A percentile compares a stretch with the other conserved stretches of the same genome.
phyloP scores from a whole-genome alignment of 768 basidiomycete genomes.

The Tricholoma hemisulphureum region DNA sequence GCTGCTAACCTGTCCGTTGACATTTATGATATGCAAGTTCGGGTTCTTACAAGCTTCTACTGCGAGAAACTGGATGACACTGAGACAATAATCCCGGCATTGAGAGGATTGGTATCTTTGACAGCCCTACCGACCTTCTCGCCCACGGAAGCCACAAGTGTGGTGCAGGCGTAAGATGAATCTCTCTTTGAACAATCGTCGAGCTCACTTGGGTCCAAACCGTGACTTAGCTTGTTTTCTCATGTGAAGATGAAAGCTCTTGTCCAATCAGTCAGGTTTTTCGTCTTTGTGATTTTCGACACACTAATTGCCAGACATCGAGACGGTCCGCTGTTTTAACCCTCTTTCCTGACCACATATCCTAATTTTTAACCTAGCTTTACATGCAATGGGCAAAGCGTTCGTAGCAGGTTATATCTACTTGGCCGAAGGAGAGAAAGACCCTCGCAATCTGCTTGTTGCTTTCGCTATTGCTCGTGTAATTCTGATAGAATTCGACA shows the following conservation, averaged over 20 bases:
- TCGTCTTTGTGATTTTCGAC: slow-evolving; percentile 81
- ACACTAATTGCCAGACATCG: slow-evolving; percentile 69
- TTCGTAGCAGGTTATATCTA: slow-evolving; percentile 76
- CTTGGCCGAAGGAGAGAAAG: slow-evolving; percentile 95
- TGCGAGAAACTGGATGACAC: slow-evolving; percentile 83
- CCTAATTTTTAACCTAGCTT: slow-evolving; percentile 40
- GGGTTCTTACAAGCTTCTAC: slow-evolving; percentile 81
- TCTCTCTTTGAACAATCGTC: background rate
- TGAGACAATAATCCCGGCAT: slow-evolving; percentile 78
- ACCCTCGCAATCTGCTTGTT: slow-evolving; percentile 88
- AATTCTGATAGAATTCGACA: slow-evolving; percentile 85
- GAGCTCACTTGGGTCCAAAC: slow-evolving; percentile 1
- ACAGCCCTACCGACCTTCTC: slow-evolving; percentile 62
- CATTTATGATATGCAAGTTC: slow-evolving; percentile 47
- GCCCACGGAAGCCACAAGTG: slow-evolving; percentile 59
- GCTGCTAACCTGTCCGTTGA: slow-evolving; percentile 8
- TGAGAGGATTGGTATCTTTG: slow-evolving; percentile 72
- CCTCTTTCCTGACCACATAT: background rate
- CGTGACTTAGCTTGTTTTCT: slow-evolving; percentile 69
- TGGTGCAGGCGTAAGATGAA: slow-evolving; percentile 54
- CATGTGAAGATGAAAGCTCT: slow-evolving; percentile 82
- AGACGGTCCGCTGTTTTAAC: slow-evolving; percentile 45
- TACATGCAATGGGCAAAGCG: slow-evolving; percentile 67
- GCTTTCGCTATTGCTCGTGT: slow-evolving; percentile 89
- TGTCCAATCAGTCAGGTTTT: slow-evolving; percentile 77